A percentile compares a stretch with the other conserved stretches of the same genome.
Conservation (phyloP, 2,329 filamentous ascomycete species). For the Clarireedia homoeocarpa region DNA sequence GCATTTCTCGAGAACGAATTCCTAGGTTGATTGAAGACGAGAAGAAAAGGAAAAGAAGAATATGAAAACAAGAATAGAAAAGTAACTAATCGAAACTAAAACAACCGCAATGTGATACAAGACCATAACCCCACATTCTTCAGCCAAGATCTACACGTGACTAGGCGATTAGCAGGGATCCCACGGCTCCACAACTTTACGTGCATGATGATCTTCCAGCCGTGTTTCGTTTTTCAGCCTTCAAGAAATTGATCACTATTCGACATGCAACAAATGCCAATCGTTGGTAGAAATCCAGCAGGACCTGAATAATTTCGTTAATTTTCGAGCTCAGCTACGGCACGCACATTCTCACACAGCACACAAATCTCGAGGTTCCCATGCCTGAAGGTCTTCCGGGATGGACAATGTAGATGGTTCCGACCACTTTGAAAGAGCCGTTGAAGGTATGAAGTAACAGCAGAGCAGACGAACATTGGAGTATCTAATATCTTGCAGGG, state of each 20-base stretch:
- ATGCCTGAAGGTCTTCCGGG: conserved; percentile 24
- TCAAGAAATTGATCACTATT: neutral
- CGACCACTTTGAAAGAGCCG: conserved; percentile 42
- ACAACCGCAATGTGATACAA: neutral
- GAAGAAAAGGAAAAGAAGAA: neutral
- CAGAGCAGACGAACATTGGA: neutral
- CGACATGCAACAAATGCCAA: no score
- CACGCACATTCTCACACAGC: neutral
- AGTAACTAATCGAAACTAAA: neutral
- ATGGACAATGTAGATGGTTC: conserved; percentile 62
- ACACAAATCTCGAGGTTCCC: conserved; percentile 3
- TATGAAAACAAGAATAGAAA: neutral
- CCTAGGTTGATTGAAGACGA: neutral
- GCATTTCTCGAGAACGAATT: neutral
- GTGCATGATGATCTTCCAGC: conserved; percentile 1
- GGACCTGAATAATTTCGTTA: no score
- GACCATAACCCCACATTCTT: conserved; percentile 1
- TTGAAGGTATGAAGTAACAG: conserved; percentile 34
- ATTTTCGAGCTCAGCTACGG: no score
- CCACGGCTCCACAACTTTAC: neutral
- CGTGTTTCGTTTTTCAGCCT: neutral
- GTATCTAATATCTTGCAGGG: conserved; percentile 28
- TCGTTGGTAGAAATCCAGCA: no score
- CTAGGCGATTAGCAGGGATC: neutral
- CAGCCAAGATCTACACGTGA: neutral